Percentiles rank a stretch among this genome's conserved stretches.
These are phyloP conservation scores for Pichia sp. DNA, from an alignment of 1,139 yeast species.

Conservation along the genomic window DNA sequence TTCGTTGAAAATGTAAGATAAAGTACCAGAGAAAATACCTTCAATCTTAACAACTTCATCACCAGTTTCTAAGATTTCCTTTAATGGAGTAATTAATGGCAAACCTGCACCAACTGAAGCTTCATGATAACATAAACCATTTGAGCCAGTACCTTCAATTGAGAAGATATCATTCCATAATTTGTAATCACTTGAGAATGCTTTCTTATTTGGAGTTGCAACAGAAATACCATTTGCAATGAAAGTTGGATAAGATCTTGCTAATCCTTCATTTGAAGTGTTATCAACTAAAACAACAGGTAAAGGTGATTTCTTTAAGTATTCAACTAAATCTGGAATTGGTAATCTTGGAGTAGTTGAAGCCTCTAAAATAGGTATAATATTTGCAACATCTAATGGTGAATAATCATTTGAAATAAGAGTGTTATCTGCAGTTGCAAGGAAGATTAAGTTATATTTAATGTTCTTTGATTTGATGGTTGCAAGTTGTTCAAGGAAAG, in stretches of 20 bases:
- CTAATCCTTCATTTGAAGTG: slow-evolving; percentile 77
- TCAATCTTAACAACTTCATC: slow-evolving; percentile 86
- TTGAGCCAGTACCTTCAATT: slow-evolving; percentile 39
- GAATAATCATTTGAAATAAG: slow-evolving; percentile 60
- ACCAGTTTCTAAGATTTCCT: slow-evolving; percentile 84
- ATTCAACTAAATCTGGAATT: slow-evolving; percentile 52
- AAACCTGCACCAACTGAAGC: slow-evolving; percentile 99
- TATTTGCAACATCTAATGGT: slow-evolving; percentile 58
- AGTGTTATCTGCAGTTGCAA: slow-evolving; percentile 71
- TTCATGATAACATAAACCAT: slow-evolving; percentile 85
- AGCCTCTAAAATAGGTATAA: slow-evolving; percentile 40
- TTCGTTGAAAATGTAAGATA: slow-evolving; percentile 93
- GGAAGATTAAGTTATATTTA: slow-evolving; percentile 67
- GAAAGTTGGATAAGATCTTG: slow-evolving; percentile 69
- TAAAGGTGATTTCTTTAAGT: slow-evolving; percentile 54
- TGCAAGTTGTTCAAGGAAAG: slow-evolving; percentile 72
- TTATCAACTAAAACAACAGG: slow-evolving; percentile 89
- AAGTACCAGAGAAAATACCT: slow-evolving; percentile 94
- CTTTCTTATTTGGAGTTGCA: slow-evolving; percentile 98
- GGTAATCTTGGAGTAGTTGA: slow-evolving; percentile 48
- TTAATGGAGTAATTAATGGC: slow-evolving; percentile 83
- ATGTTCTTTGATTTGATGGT: slow-evolving; percentile 32
- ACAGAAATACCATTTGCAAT: slow-evolving; percentile 75
- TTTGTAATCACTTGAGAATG: slow-evolving; percentile 73
- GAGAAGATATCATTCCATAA: slow-evolving; percentile 73